A percentile compares a stretch with the other conserved stretches of the same genome.
Conservation (phyloP, 2,329 filamentous ascomycete species). For the Penicillium italicum region DNA sequence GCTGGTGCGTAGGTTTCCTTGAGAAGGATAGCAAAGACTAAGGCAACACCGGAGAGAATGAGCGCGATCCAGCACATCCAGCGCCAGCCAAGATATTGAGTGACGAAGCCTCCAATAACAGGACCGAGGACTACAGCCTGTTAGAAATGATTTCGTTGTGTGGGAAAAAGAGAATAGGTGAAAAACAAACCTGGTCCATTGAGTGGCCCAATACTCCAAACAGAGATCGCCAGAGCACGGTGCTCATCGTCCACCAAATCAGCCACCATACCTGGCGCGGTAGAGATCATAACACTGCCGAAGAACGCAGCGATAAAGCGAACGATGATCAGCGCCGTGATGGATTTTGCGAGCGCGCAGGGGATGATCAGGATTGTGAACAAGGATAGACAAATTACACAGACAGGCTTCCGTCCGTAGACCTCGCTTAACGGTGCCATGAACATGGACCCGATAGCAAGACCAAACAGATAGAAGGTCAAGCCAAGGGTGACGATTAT, state of each 20-base stretch:
- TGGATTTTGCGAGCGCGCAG: conserved; percentile 64
- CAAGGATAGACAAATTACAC: conserved; percentile 60
- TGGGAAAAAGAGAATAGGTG: not conserved
- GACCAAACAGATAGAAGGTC: conserved; percentile 72
- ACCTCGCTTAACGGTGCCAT: conserved; percentile 63
- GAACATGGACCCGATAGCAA: conserved; percentile 68
- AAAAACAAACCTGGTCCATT: conserved; percentile 59
- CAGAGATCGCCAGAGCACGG: conserved; percentile 74
- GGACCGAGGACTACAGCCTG: conserved; percentile 52
- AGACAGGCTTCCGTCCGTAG: conserved; percentile 55
- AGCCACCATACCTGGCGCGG: conserved; percentile 75
- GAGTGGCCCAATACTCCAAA: conserved; percentile 80
- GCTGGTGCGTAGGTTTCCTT: conserved; percentile 74
- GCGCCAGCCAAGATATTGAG: conserved; percentile 68
- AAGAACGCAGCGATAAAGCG: conserved; percentile 72
- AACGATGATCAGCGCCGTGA: conserved; percentile 65
- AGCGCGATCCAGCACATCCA: conserved; percentile 82
- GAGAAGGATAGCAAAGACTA: conserved; percentile 57
- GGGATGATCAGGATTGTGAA: conserved; percentile 70
- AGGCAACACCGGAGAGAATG: conserved; percentile 64
- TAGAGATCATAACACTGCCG: conserved; percentile 76
- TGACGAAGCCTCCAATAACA: conserved; percentile 77
- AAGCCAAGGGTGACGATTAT: conserved; percentile 69
- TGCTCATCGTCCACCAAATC: conserved; percentile 80
- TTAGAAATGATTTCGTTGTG: not conserved